phyloP scores from a whole-genome alignment of 1,284 basidiomycete species.

The Malassezia cuniculi region DNA sequence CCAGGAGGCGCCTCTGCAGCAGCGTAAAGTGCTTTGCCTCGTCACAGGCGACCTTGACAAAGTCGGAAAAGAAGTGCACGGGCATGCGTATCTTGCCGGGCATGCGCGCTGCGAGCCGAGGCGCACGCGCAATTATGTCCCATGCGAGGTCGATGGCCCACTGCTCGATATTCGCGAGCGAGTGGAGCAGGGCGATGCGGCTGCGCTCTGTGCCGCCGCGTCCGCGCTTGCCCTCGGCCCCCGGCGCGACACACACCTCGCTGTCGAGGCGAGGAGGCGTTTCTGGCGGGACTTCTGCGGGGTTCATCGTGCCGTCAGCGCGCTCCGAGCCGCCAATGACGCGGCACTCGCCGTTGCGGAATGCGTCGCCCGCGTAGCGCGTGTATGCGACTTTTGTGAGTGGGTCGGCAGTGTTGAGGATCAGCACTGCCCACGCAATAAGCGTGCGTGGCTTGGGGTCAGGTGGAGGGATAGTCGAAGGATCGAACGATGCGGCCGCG shows the following conservation, averaged over 20 bases:
- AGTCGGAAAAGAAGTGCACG: constrained; percentile 42
- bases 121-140: constrained; percentile 18
- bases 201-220: constrained; percentile 54
- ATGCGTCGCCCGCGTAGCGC: constrained; percentile 57
- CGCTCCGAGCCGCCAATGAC: constrained; percentile 51
- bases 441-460: constrained; percentile 48
- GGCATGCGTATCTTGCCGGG: constrained; percentile 25
- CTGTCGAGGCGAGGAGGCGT: constrained; percentile 53
- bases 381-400: constrained; percentile 61
- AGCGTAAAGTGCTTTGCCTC: constrained; percentile 57
- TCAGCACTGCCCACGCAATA: constrained; percentile 62
- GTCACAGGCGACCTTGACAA: constrained; percentile 56
- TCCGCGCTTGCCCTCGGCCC: constrained; percentile 53
- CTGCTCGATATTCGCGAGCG: constrained; percentile 77
- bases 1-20: constrained; percentile 47
- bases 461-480: constrained; percentile 12
- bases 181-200: constrained; percentile 63
- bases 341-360: constrained; percentile 57
- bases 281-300: constrained; percentile 51
- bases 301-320: constrained; percentile 19
- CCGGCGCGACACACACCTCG: constrained; percentile 55
- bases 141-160: constrained; percentile 55
- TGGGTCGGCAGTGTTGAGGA: constrained; percentile 60
- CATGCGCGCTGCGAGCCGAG: neutral
- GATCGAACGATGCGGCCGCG: constrained; percentile 26